phyloP scores from a whole-genome alignment of 139 green algal genomes.

The Desmodesmus armatus region DNA sequence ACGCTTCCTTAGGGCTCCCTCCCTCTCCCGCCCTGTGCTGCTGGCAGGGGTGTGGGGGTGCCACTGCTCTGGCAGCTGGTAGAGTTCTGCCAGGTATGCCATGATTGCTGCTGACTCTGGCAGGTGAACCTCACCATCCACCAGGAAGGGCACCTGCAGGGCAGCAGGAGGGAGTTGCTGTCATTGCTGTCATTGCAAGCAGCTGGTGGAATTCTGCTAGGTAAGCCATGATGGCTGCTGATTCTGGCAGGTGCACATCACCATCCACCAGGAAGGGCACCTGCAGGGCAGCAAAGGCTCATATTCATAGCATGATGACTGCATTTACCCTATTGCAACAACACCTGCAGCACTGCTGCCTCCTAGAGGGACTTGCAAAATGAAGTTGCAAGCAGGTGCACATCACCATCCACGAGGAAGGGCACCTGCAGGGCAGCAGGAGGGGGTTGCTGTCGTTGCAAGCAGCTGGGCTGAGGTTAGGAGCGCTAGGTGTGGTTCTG shows the following conservation, averaged over 20 bases:
- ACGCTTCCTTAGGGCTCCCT: background rate
- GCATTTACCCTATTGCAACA: too few relatives aligned
- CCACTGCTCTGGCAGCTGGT: constrained; percentile 24
- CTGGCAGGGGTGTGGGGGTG: constrained; percentile 33
- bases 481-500: too few relatives aligned
- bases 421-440: constrained; percentile 40
- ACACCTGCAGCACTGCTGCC: too few relatives aligned
- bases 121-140: constrained; percentile 43
- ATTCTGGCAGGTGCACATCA: constrained; percentile 41
- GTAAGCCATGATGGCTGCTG: constrained; percentile 47
- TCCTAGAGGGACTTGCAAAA: too few relatives aligned
- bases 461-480: too few relatives aligned
- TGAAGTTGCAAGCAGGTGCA: constrained; percentile 35
- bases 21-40: background rate
- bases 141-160: constrained; percentile 42
- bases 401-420: constrained; percentile 43
- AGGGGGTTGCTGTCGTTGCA: too few relatives aligned
- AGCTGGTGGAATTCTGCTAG: constrained; percentile 20
- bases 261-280: constrained; percentile 50
- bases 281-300: too few relatives aligned
- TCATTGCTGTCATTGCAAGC: too few relatives aligned
- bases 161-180: background rate
- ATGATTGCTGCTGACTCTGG: constrained; percentile 49
- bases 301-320: too few relatives aligned
- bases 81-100: constrained; percentile 40